These are phyloP conservation scores for Fusarium sp. DNA, from an alignment of 2,329 filamentous ascomycete species.

Conservation along the genomic window DNA sequence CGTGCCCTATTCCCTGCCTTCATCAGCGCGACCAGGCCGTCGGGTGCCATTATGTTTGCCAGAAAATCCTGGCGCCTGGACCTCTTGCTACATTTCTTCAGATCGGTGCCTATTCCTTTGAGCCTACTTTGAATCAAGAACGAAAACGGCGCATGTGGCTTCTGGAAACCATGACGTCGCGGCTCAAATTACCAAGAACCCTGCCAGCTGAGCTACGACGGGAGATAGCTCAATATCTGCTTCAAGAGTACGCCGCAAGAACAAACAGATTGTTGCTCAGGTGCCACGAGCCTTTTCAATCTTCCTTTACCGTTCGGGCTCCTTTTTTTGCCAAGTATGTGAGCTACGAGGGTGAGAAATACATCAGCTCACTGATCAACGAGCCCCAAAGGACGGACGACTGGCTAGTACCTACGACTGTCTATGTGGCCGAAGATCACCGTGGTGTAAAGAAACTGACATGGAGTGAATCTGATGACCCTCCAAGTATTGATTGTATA, in stretches of 20 bases:
- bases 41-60: not conserved
- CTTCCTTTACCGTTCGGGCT: not conserved
- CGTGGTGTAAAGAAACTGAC: not conserved
- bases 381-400: not conserved
- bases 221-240: not conserved
- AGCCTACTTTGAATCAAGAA: not conserved
- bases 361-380: not conserved
- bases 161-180: not conserved
- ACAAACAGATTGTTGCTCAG: not conserved
- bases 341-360: not conserved
- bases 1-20: not conserved
- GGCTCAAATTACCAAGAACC: not conserved
- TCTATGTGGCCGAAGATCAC: not conserved
- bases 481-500: not conserved
- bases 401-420: not conserved
- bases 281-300: not conserved
- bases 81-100: not conserved
- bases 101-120: not conserved
- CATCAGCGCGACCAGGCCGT: not conserved
- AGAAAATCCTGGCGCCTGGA: not conserved
- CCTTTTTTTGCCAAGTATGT: not conserved
- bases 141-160: not conserved
- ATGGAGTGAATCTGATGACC: not conserved
- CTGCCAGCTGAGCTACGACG: not conserved
- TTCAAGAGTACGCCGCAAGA: not conserved